These are phyloP conservation scores for Athelia psychrophila DNA, from an alignment of 1,284 basidiomycete species.

Conservation along the genomic window DNA sequence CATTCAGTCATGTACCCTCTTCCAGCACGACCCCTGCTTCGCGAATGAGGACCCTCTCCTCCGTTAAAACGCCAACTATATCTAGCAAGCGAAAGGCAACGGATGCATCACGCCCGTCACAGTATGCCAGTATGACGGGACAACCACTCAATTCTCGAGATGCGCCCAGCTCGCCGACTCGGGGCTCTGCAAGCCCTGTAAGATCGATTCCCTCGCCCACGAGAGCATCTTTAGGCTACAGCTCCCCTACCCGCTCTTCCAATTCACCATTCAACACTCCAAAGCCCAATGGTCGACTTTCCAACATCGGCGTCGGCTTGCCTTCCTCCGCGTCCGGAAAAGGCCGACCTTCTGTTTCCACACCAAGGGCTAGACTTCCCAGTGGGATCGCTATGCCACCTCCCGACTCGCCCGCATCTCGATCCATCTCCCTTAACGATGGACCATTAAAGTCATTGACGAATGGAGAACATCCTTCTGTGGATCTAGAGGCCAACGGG, in stretches of 20 bases:
- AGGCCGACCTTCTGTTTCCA: slow-evolving; percentile 45
- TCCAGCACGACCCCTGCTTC: slow-evolving; percentile 28
- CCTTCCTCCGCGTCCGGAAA: slow-evolving; percentile 41
- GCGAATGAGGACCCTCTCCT: slow-evolving; percentile 7
- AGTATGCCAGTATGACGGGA: slow-evolving; percentile 80
- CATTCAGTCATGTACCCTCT: slow-evolving; percentile 41
- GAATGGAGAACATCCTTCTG: slow-evolving; percentile 13
- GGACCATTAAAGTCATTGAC: slow-evolving; percentile 14
- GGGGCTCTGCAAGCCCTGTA: slow-evolving; percentile 34
- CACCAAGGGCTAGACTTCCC: slow-evolving; percentile 63
- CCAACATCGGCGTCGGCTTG: slow-evolving; percentile 34
- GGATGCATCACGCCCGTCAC: slow-evolving; percentile 79
- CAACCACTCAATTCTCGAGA: slow-evolving; percentile 65
- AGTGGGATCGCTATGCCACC: slow-evolving; percentile 78
- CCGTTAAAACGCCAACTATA: background rate
- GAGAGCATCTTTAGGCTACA: slow-evolving; percentile 23
- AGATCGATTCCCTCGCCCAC: slow-evolving; percentile 28
- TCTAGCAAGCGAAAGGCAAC: slow-evolving; percentile 31
- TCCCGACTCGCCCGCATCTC: slow-evolving; percentile 52
- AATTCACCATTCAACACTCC: slow-evolving; percentile 63
- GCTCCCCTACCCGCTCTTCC: slow-evolving; percentile 30
- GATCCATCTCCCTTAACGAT: slow-evolving; percentile 33
- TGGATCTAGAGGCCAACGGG: slow-evolving; percentile 37
- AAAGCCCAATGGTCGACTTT: slow-evolving; percentile 41
- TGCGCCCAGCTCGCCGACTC: slow-evolving; percentile 26